Percentiles rank a stretch among this genome's conserved stretches.
phyloP scores from a whole-genome alignment of 2,329 filamentous ascomycete species.

The Penicillium sp. region DNA sequence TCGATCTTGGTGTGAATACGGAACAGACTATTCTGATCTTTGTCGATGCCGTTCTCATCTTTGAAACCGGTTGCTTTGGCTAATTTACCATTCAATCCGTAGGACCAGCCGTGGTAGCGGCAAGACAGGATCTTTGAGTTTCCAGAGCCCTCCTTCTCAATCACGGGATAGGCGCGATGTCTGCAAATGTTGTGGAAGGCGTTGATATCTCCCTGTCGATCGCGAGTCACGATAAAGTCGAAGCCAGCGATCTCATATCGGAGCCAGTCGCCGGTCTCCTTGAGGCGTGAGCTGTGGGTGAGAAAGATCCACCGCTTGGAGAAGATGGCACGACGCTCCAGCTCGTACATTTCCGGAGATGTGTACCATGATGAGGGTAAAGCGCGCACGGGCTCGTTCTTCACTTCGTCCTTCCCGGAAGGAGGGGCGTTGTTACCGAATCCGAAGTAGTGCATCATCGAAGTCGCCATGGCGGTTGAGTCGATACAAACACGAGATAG shows the following conservation, averaged over 20 bases:
- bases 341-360: slow-evolving; percentile 26
- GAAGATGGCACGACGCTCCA: slow-evolving; percentile 26
- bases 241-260: slow-evolving; percentile 25
- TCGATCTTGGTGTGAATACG: slow-evolving; percentile 25
- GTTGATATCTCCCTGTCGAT: slow-evolving; percentile 21
- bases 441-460: slow-evolving; percentile 25
- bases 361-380: slow-evolving; percentile 27
- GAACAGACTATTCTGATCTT: slow-evolving; percentile 23
- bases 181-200: slow-evolving; percentile 28
- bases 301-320: slow-evolving; percentile 26
- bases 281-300: slow-evolving; percentile 25
- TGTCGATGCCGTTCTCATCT: slow-evolving; percentile 17
- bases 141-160: slow-evolving; percentile 23
- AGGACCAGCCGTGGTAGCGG: slow-evolving; percentile 27
- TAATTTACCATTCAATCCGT: slow-evolving; percentile 27
- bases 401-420: slow-evolving; percentile 10
- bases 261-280: slow-evolving; percentile 24
- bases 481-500: neutral
- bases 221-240: slow-evolving; percentile 25
- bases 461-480: slow-evolving; percentile 14
- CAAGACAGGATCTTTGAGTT: slow-evolving; percentile 25
- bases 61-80: slow-evolving; percentile 25
- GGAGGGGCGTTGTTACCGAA: slow-evolving; percentile 17
- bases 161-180: slow-evolving; percentile 25
- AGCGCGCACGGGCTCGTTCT: slow-evolving; percentile 18